Percentiles rank a stretch among this genome's conserved stretches.
phyloP scores from a whole-genome alignment of 163 green algal species.

The Scenedesmus sp. region DNA sequence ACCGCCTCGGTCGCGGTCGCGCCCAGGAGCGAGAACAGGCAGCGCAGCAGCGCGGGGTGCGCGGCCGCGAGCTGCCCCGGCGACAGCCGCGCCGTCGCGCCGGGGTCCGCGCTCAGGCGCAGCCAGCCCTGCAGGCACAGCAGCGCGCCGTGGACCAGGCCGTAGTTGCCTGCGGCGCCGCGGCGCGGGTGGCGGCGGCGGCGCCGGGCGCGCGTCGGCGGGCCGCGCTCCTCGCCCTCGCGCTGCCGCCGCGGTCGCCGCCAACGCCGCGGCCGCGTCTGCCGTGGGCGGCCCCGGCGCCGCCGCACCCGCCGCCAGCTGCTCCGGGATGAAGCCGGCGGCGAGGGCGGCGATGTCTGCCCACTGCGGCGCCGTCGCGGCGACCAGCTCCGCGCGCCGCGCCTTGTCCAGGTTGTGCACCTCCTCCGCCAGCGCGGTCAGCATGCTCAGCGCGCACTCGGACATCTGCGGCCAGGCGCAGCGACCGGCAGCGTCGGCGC shows the following conservation, averaged over 20 bases:
- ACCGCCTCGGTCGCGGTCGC: constrained; percentile 10
- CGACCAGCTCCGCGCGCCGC: constrained; percentile 14
- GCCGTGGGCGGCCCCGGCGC: neutral
- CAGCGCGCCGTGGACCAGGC: constrained; percentile 33
- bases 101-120: constrained; percentile 12
- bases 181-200: too few relatives aligned
- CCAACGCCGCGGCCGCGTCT: neutral
- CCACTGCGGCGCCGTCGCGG: constrained; percentile 23
- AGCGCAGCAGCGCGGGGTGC: constrained; percentile 32
- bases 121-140: constrained; percentile 47
- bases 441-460: constrained; percentile 44
- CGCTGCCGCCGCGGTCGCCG: too few relatives aligned
- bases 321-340: constrained; percentile 21
- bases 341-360: constrained; percentile 7
- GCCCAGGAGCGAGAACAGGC: constrained; percentile 37
- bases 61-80: constrained; percentile 29
- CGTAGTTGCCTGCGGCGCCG: constrained; percentile 28
- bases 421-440: constrained; percentile 42
- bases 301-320: constrained; percentile 42
- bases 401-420: constrained; percentile 36
- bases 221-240: too few relatives aligned
- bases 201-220: too few relatives aligned
- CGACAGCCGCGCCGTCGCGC: constrained; percentile 19
- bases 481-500: too few relatives aligned
- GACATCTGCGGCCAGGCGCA: constrained; percentile 27